Percentiles rank a stretch among this genome's conserved stretches.
phyloP scores from a whole-genome alignment of 345 rosid species.

The Aegle marmelos region DNA sequence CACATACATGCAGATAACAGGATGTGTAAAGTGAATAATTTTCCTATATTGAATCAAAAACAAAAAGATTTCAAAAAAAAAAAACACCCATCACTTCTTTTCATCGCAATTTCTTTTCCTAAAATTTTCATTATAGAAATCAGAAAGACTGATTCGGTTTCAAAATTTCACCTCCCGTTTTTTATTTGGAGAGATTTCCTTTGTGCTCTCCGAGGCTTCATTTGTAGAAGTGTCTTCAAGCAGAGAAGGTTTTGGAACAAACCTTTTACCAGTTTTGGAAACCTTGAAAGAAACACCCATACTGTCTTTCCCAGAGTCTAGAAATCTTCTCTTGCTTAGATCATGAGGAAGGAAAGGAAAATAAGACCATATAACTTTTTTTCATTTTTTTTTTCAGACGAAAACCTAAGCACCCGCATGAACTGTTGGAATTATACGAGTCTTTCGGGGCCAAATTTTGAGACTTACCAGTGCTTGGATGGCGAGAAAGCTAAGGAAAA shows the following conservation, averaged over 20 bases:
- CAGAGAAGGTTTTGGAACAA: constrained; percentile 45
- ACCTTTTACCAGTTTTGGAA: constrained; percentile 60
- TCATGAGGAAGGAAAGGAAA: not conserved
- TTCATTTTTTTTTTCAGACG: too few species aligned
- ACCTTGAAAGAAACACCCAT: constrained; percentile 81
- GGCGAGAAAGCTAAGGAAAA: not conserved
- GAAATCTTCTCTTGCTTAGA: not conserved
- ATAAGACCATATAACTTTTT: not conserved
- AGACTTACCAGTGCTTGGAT: not conserved
- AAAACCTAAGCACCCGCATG: not conserved
- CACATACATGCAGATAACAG: not conserved
- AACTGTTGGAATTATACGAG: not conserved
- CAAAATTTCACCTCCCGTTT: constrained; percentile 43
- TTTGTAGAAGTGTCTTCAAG: constrained; percentile 31
- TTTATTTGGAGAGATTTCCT: constrained; percentile 29
- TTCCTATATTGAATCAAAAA: not conserved
- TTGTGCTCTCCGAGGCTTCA: constrained; percentile 36
- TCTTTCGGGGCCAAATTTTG: not conserved
- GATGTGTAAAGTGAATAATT: not conserved
- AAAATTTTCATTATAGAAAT: not conserved
- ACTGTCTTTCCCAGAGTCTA: not conserved
- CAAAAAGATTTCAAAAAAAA: not conserved
- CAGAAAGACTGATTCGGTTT: not conserved
- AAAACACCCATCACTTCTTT: not conserved
- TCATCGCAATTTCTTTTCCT: not conserved